Conservation (phyloP, 1,139 yeast genomes). For the Debaryomycetaceae sp. region DNA sequence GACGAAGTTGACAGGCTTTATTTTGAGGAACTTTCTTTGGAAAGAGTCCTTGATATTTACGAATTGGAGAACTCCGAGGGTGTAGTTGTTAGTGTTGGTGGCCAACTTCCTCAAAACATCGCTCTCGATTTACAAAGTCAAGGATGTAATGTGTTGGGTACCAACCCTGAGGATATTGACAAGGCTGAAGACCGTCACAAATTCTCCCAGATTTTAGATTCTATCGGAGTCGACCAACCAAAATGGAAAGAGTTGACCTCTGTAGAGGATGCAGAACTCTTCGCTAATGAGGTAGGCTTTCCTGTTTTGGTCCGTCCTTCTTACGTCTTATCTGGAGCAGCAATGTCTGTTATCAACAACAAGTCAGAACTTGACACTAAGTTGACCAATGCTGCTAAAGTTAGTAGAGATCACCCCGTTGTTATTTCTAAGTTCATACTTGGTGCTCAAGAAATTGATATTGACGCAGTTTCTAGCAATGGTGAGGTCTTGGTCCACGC, state of each 20-base stretch:
- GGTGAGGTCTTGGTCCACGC: constrained; percentile 93
- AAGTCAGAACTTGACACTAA: constrained; percentile 77
- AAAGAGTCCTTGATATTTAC: constrained; percentile 95
- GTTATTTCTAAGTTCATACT: constrained; percentile 94
- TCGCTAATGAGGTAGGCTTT: constrained; percentile 84
- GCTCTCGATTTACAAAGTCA: constrained; percentile 80
- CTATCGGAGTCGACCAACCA: constrained; percentile 92
- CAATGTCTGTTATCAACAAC: constrained; percentile 88
- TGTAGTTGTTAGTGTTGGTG: constrained; percentile 95
- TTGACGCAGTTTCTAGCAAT: constrained; percentile 90
- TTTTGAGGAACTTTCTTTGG: constrained; percentile 92
- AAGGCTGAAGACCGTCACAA: constrained; percentile 98
- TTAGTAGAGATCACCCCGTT: constrained; percentile 94
- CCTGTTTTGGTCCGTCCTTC: constrained; percentile 98
- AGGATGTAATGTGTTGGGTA: constrained; percentile 88
- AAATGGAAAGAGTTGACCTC: constrained; percentile 95
- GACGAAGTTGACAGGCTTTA: constrained; percentile 97
- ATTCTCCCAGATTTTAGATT: constrained; percentile 89
- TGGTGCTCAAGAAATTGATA: constrained; percentile 95
- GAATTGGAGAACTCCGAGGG: constrained; percentile 88
- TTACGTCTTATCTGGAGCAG: constrained; percentile 96
- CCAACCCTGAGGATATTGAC: constrained; percentile 92
- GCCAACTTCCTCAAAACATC: constrained; percentile 96
- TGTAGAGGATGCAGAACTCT: constrained; percentile 75
- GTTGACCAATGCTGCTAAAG: constrained; percentile 83